A percentile compares a stretch with the other conserved stretches of the same genome.
These are phyloP conservation scores for Solanum pimpinellifolium DNA, from an alignment of 257 asterid genomes.

Conservation along the genomic window DNA sequence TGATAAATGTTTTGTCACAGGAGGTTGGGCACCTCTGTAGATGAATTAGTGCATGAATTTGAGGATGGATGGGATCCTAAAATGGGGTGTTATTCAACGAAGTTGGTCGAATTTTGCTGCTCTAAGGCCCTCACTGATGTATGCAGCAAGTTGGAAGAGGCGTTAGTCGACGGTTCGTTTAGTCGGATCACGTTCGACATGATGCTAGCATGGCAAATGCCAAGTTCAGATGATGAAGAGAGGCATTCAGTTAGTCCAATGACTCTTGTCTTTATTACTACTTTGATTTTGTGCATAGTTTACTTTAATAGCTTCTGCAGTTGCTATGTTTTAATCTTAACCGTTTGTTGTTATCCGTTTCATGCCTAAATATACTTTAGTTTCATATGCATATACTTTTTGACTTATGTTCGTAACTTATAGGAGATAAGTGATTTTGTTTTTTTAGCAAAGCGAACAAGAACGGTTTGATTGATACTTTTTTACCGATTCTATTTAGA, in stretches of 20 bases:
- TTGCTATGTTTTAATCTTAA: not conserved
- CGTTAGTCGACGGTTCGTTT: constrained; percentile 41
- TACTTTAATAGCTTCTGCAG: not conserved
- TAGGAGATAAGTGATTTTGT: not conserved
- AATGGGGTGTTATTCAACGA: constrained; percentile 43
- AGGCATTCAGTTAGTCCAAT: not conserved
- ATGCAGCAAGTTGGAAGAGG: constrained; percentile 42
- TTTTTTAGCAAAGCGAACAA: not conserved
- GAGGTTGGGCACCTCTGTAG: constrained; percentile 34
- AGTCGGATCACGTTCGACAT: constrained; percentile 78
- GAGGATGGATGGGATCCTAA: constrained; percentile 46
- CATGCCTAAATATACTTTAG: not conserved
- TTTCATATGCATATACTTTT: not conserved
- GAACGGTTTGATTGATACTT: not conserved
- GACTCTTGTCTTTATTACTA: not conserved
- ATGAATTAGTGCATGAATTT: constrained; percentile 41
- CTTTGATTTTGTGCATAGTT: not conserved
- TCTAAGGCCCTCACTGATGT: constrained; percentile 39
- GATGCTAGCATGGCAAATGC: constrained; percentile 94
- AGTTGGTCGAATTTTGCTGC: constrained; percentile 61
- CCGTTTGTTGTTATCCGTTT: not conserved
- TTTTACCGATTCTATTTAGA: no score
- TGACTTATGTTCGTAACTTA: not conserved
- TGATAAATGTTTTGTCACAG: constrained; percentile 11
- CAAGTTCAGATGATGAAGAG: constrained; percentile 44